Evolutionary conservation across 805 yeast species (phyloP), one percentile per base, ranked within the genome.

Genomic region (Torulaspora microellipsoides): DNA sequence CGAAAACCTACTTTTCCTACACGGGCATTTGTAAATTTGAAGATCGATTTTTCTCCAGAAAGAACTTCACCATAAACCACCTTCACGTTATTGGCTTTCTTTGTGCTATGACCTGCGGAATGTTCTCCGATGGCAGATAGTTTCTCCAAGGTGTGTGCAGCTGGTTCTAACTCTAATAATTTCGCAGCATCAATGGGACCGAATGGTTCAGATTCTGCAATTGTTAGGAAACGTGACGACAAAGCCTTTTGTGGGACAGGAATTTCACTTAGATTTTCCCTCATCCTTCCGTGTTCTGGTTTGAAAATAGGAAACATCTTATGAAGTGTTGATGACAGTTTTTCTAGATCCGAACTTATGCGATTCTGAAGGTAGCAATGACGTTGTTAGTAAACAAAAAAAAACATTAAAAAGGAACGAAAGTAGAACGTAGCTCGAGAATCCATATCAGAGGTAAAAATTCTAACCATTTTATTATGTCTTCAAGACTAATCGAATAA

Each of bases 171-270:
- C 34, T 76, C 89, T 51, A 87, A 78, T 31, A 84, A 77, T 45
- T 80, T 71, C 38, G 99, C 96, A 11, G 99, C 97, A 60, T 93
- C 98, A 5, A 89, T 75, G 4, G 97, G 95, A 6, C 96, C 96
- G 62, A 91, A 90, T 8, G 96, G 95, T 69, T 89, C 95, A 23
- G 89, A 81, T 68, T 91, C 99, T 8, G 96, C 91, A 62, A 91
- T 82, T 10, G 95, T 84, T 60, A 87, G 67, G 71, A 90, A 90
- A 52, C 91, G 74, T 51, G 95, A 87, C 51, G 80, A 80, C 50
- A 83, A 71, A 2, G 95, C 85, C 66, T 83, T 86, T 52, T 80
- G 76, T 27, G 96, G 95, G 40, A 85, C 80, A 28, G 96, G 96
- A 71, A 90, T 86, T 71, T 91, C 96, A n/a, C 95, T 85, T 60